These are phyloP conservation scores for Aspergillus carbonarius DNA, from an alignment of 2,329 filamentous ascomycete species.

Conservation along the genomic window DNA sequence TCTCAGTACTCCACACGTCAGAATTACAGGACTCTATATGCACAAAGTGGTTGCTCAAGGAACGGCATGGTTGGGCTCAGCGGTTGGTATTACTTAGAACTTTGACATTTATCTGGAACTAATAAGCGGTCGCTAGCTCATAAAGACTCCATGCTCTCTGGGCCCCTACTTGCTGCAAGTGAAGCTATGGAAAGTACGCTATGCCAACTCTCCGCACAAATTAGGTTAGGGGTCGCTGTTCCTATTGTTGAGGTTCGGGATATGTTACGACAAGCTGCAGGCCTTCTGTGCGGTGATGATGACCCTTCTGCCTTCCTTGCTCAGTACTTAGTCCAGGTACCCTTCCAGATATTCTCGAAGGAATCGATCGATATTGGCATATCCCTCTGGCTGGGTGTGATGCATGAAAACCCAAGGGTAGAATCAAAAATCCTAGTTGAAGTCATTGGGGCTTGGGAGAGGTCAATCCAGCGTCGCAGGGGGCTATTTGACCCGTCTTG, in stretches of 20 bases:
- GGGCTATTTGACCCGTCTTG: slow-evolving; percentile 78
- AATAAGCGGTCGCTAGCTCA: slow-evolving; percentile 10
- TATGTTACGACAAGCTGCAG: slow-evolving; percentile 79
- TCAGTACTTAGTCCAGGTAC: slow-evolving; percentile 86
- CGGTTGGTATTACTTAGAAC: slow-evolving; percentile 14
- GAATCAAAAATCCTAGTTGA: slow-evolving; percentile 83
- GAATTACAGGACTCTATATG: slow-evolving; percentile 86
- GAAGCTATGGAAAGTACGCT: slow-evolving; percentile 59
- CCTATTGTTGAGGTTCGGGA: slow-evolving; percentile 74
- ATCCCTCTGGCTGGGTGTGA: slow-evolving; percentile 93
- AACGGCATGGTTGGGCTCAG: slow-evolving; percentile 10
- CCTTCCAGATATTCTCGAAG: slow-evolving; percentile 89
- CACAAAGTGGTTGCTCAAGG: slow-evolving; percentile 41
- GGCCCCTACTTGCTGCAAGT: slow-evolving; percentile 26
- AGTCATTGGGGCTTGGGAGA: slow-evolving; percentile 88
- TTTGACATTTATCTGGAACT: slow-evolving; percentile 1
- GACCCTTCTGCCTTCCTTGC: slow-evolving; percentile 75
- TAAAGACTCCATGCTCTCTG: slow-evolving; percentile 7
- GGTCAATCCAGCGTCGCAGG: slow-evolving; percentile 70
- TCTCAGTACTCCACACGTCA: slow-evolving; percentile 96
- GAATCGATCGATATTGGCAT: slow-evolving; percentile 94
- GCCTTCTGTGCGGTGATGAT: slow-evolving; percentile 75
- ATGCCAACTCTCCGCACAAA: slow-evolving; percentile 68
- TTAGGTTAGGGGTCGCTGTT: slow-evolving; percentile 67
- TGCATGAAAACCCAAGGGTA: slow-evolving; percentile 89